These are phyloP conservation scores for Backusella psychrophila DNA, from an alignment of 192 early-diverging fungal species.

Conservation along the genomic window DNA sequence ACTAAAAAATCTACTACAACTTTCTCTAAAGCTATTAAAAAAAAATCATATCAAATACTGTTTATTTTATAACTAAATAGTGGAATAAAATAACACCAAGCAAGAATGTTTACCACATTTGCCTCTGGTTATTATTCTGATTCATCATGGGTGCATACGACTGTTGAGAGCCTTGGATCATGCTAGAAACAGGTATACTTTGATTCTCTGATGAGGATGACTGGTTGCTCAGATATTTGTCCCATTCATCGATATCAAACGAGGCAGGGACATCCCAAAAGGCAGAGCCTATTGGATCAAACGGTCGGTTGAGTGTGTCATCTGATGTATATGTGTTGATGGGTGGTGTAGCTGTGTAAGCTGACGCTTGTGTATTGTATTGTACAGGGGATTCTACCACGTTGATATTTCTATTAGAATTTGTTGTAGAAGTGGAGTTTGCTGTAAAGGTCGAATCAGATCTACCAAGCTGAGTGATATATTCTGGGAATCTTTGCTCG, in stretches of 20 bases:
- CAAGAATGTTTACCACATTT: not conserved
- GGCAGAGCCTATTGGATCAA: constrained; percentile 26
- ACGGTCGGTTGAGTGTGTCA: not conserved
- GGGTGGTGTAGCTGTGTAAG: not conserved
- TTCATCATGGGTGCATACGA: not conserved
- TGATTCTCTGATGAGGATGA: not conserved
- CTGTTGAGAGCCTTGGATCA: not conserved
- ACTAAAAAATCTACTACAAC: no score
- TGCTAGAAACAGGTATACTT: not conserved
- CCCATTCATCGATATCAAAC: constrained; percentile 38
- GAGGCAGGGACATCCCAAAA: constrained; percentile 34
- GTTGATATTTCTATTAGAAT: not conserved
- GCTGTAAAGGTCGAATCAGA: not conserved
- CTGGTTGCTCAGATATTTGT: constrained; percentile 32
- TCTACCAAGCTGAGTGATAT: not conserved
- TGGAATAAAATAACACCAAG: not conserved
- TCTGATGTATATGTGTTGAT: not conserved
- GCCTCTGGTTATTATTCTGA: not conserved
- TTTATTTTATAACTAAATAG: not conserved
- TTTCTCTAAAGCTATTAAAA: no score
- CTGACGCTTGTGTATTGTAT: not conserved
- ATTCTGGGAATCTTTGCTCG: not conserved
- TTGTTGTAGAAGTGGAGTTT: not conserved
- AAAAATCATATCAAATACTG: no score
- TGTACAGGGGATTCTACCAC: not conserved